A percentile compares a stretch with the other conserved stretches of the same genome.
Conservation (phyloP, 352 stramenopile genomes). For the Phytophthora vignae region DNA sequence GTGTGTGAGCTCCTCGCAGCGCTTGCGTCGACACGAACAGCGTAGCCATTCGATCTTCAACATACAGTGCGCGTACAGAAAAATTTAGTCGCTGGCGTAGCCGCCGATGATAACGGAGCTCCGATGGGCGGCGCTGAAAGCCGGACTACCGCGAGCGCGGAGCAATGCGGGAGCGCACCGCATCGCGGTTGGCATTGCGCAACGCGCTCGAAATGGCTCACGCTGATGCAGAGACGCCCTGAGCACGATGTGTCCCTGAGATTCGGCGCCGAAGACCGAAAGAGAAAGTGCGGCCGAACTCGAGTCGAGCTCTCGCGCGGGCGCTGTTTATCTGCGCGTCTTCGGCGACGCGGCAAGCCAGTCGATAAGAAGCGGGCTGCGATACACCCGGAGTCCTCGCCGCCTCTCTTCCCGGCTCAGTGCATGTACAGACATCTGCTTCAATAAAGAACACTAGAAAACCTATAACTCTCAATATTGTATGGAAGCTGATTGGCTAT, state of each 20-base stretch:
- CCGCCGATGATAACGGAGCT: slow-evolving; percentile 5
- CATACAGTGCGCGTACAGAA: slow-evolving; percentile 23
- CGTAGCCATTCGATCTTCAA: slow-evolving; percentile 12
- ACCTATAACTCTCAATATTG: too few relatives aligned
- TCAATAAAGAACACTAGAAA: too few relatives aligned
- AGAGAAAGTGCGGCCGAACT: slow-evolving; percentile 27
- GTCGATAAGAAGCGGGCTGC: neutral
- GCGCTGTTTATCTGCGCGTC: slow-evolving; percentile 15
- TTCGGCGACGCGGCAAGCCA: slow-evolving; percentile 7
- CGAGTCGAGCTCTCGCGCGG: slow-evolving; percentile 5
- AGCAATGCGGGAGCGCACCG: slow-evolving; percentile 7
- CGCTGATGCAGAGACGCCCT: slow-evolving; percentile 1
- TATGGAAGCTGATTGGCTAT: too few relatives aligned
- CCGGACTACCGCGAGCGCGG: slow-evolving; percentile 9
- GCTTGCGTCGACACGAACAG: too few relatives aligned
- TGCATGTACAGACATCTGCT: too few relatives aligned
- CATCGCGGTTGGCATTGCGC: slow-evolving; percentile 4
- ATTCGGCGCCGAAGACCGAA: slow-evolving; percentile 13
- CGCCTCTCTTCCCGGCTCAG: slow-evolving; percentile 26
- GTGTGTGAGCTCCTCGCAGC: too few relatives aligned
- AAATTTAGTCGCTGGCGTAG: slow-evolving; percentile 18
- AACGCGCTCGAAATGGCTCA: slow-evolving; percentile 4
- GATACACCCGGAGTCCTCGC: slow-evolving; percentile 1
- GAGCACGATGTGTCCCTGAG: slow-evolving; percentile 7
- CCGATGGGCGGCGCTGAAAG: slow-evolving; percentile 19